Conservation (phyloP, 768 basidiomycete genomes). For the Tricholomella constricta region DNA sequence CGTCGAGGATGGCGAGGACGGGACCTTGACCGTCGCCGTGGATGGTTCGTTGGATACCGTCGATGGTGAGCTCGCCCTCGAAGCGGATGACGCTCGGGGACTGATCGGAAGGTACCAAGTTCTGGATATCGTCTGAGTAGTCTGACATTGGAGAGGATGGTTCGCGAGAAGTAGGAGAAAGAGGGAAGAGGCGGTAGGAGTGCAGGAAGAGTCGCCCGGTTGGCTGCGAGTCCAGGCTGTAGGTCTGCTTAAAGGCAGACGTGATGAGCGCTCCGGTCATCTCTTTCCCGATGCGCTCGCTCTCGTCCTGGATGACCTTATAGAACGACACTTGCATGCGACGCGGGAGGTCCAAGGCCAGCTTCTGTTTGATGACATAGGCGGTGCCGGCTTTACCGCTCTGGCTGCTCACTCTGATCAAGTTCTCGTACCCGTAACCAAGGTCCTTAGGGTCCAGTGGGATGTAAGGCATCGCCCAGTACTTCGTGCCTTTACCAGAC, state of each 20-base stretch:
- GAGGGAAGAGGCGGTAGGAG: constrained; percentile 57
- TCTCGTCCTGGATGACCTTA: constrained; percentile 68
- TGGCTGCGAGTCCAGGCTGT: constrained; percentile 63
- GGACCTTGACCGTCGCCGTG: constrained; percentile 81
- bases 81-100: constrained; percentile 41
- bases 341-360: constrained; percentile 76
- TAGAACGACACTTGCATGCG: constrained; percentile 86
- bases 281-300: constrained; percentile 78
- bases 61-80: constrained; percentile 67
- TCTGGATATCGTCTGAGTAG: constrained; percentile 53
- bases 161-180: constrained; percentile 41
- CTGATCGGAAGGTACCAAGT: constrained; percentile 11
- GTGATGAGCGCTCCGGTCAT: constrained; percentile 79
- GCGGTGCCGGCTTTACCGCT: constrained; percentile 86
- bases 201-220: constrained; percentile 67
- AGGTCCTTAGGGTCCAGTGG: constrained; percentile 86
- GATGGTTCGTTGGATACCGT: constrained; percentile 64
- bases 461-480: constrained; percentile 82
- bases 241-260: constrained; percentile 64
- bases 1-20: constrained; percentile 73
- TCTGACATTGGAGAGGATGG: constrained; percentile 37
- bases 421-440: constrained; percentile 82
- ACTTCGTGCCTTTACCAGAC: constrained; percentile 43
- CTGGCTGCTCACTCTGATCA: constrained; percentile 88
- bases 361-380: constrained; percentile 76